Evolutionary conservation across 768 basidiomycete genomes (phyloP), one percentile per base, ranked within the genome.

Genomic region (Sporobolomyces pararoseus): DNA sequence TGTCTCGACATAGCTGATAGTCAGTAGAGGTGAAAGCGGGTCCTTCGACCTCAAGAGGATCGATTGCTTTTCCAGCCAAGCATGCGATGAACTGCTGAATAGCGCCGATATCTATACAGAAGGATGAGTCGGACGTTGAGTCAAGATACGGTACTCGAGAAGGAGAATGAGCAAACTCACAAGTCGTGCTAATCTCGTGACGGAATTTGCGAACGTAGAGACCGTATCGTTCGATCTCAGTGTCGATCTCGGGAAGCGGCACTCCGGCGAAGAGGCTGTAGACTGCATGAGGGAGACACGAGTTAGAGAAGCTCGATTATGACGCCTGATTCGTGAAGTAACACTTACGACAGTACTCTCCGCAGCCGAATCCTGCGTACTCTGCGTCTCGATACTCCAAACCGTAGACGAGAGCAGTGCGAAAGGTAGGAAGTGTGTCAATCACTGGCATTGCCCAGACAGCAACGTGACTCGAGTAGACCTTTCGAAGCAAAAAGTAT

Each of bases 121-220:
- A 6, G n/a, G 34, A 37, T 19, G 2, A 31, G 27, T 16, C 50
- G 7, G 50, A 16, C 5, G 37, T n/a, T 14, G 29, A 1, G 25
- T 66, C 19, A 60, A 49, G 13, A 2, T 14, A 9, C 53, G 6
- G 21, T 6, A 7, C 14, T 21, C 7, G 46, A 25, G 50, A 12
- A 25, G 12, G 13, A 51, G 50, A 51, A n/a, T 23, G 10, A 51
- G 10, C 25, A 51, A 3, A 25, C 68, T 27, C 10, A 64, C 68
- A 73, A 35, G 63, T 68, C 23, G 72, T 53, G 17, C 34, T 39
- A 14, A 73, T 61, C 55, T 73, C 72, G 61, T 73, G 42, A 12
- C 72, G 67, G 53, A 68, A 73, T 44, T 73, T 68, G 37, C 72
- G 67, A 4, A 73, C 72, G 35, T 65, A 61, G 32, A 73, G 63